Conservation (phyloP, 2,329 filamentous ascomycete species). For the Penicillium sp. region DNA sequence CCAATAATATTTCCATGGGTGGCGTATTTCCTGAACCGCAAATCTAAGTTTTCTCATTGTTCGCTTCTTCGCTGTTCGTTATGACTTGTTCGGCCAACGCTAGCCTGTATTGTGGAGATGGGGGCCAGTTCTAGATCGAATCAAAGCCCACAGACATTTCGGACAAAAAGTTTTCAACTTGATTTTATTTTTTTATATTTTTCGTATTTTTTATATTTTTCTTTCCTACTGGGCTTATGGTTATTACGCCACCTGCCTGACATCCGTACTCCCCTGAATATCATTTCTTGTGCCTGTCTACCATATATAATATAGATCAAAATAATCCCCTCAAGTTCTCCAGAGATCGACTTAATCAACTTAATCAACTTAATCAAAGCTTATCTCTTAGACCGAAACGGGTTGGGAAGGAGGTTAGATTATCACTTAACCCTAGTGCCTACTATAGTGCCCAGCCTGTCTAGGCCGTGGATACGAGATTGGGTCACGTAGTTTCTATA, state of each 20-base stretch:
- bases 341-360: background rate
- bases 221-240: background rate
- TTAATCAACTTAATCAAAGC: background rate
- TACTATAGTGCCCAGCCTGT: background rate
- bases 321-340: background rate
- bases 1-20: background rate
- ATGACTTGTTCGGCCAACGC: constrained; percentile 1
- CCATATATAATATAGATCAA: background rate
- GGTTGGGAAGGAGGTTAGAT: constrained; percentile 3
- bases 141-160: background rate
- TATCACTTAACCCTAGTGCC: background rate
- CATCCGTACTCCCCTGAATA: constrained; percentile 4
- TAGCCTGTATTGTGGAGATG: background rate
- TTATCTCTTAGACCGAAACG: background rate
- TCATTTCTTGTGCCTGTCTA: background rate
- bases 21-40: background rate
- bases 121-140: constrained; percentile 6
- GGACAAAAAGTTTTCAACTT: background rate
- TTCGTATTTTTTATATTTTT: too few species aligned
- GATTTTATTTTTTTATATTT: background rate
- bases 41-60: background rate
- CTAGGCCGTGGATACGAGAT: constrained; percentile 3
- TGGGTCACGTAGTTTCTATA: background rate
- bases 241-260: constrained; percentile 1
- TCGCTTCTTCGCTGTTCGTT: background rate